Base-by-base conservation (phyloP, 192 early-diverging fungal species). In the Chytriomyces confervae region DNA sequence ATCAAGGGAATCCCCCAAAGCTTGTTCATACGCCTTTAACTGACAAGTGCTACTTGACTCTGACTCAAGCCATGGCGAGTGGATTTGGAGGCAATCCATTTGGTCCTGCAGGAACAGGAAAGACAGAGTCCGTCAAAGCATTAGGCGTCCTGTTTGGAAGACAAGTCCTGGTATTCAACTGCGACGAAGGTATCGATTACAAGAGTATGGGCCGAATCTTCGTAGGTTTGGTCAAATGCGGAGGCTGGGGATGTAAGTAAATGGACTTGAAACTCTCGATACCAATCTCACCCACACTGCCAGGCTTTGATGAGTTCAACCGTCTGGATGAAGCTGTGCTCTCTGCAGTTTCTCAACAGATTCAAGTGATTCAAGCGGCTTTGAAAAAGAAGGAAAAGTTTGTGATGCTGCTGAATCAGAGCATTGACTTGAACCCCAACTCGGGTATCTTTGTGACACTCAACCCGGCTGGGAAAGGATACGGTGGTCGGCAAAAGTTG, bases 201-300 rank as follows among this genome's bases (percentile, higher is more conserved):
- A 89, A 90, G 66, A 87, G 86, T 66, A 90, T 90, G 86, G 89
- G 88, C 5, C 24, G 89, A 46, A 90, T 90, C n/a, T 90, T 90
- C 77, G 85, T 89, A 70, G 89, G 89, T 43, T 60, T 90, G 0
- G 84, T 90, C 8, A 90, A 90, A 67, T 89, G 89, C 72, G 89
- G 89, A 50, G 89, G 88, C 5, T 90, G 89, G 89, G 89, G 89
- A 16, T 90, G 89, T 75, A 48, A 63, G 72, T 68, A 48, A 10
- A 13, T 47, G 3, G 24, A 27, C 49, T 11, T 3, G 10, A 10
- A 46, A 16, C 45, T 68, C 46, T 13, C 16, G 6, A 18, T 9
- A 46, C 29, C 24, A 23, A 29, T 24, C 66, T 23, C 46, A 68
- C 11, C 3, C 18, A 24, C 13, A 10, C 16, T 10, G 9, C 11